Base-by-base conservation (phyloP, 805 yeast genomes). In the Saturnispora besseyi region DNA sequence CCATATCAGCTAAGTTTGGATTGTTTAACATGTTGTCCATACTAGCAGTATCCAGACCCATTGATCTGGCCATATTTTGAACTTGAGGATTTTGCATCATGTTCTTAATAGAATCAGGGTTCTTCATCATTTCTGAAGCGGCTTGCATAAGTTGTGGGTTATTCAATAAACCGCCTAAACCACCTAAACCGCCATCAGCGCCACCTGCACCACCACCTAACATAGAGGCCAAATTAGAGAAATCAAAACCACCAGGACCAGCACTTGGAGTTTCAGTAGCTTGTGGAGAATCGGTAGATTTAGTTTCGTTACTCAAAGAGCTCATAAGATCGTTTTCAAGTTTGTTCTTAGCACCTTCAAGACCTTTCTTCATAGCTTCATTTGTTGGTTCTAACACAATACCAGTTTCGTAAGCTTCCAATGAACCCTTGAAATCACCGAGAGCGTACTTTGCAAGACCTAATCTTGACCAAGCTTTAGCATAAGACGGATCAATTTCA, bases 401-500 rank as follows among this genome's bases (percentile, higher is more conserved):
- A 37, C 96, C 99, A 56, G 75, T 76, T 68, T 86, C 82, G 70
- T 93, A 93, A 29, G 98, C 97, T 44, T 88, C 84, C 73, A 89
- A 73, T 11, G 99, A 79, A 47, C 84, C 96, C 67, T 85, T 81
- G 52, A 91, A 82, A 63, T 90, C 91, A n/a, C 96, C 96, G 52
- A 85, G 73, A n/a, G 96, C 96, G 66, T 84, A 91, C 63, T 84
- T 81, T 4, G 99, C 98, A 59, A 90, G 79, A 3, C 98, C 99
- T 57, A 93, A 74, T 67, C 99, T 83, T 5, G 96, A 87, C 75
- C 89, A 93, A 10, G 96, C 96, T 72, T 91, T 90, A 31, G 96
- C 81, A 60, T 87, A 93, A 6, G 71, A 60, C 48, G 96, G 84
- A 62, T 91, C 89, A 47, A 82, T 71, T 53, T 78, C 76, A 51